A percentile compares a stretch with the other conserved stretches of the same genome.
phyloP scores from a whole-genome alignment of 169 alveolate genomes.

The Babesia ovis region DNA sequence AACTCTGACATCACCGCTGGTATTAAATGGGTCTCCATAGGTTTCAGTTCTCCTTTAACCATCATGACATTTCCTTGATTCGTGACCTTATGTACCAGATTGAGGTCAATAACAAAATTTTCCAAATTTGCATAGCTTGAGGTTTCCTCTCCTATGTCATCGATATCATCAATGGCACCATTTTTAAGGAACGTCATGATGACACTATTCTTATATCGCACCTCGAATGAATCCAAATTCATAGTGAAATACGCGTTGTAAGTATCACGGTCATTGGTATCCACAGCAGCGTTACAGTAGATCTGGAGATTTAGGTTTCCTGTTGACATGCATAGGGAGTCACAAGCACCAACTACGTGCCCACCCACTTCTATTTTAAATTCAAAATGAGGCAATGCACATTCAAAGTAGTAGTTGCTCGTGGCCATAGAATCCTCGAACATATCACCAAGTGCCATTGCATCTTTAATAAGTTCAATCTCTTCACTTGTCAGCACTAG shows the following conservation, averaged over 20 bases:
- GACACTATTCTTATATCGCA: conserved; percentile 15
- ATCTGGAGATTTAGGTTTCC: conserved; percentile 43
- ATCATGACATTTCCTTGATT: conserved; percentile 51
- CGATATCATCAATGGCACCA: neutral
- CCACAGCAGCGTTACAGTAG: conserved; percentile 48
- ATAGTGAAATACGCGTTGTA: conserved; percentile 57
- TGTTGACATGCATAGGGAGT: conserved; percentile 27
- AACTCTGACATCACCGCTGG: conserved; percentile 58
- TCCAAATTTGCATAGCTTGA: neutral
- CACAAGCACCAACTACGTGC: neutral
- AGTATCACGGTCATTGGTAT: conserved; percentile 57
- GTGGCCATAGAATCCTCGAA: conserved; percentile 60
- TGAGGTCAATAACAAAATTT: conserved; percentile 33
- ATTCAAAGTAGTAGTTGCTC: conserved; percentile 59
- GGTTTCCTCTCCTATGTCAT: neutral
- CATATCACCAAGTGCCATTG: conserved; percentile 43
- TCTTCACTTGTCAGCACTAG: conserved; percentile 74
- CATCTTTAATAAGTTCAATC: conserved; percentile 68
- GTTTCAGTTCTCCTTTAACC: conserved; percentile 56
- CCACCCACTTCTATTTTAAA: conserved; percentile 30
- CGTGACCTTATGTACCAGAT: conserved; percentile 49
- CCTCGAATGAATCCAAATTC: conserved; percentile 57
- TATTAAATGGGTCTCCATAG: conserved; percentile 59
- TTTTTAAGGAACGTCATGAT: conserved; percentile 43
- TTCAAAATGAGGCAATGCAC: conserved; percentile 49